Evolutionary conservation across 176 grass and related monocot species (phyloP), one percentile per base, ranked within the genome.

Genomic region (Lolium perenne): DNA sequence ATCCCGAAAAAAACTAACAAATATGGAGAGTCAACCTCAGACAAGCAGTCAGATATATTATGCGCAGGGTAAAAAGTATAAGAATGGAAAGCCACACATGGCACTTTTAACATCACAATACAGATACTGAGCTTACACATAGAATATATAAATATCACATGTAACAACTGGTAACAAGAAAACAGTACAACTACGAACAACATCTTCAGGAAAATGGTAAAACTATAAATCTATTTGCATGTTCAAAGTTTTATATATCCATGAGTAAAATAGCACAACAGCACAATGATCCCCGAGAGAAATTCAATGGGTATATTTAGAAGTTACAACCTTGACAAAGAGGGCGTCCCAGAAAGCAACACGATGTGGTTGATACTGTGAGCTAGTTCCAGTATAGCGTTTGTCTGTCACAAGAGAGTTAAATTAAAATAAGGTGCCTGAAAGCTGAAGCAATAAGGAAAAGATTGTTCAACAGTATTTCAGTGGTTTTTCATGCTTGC

Each of bases 281-380:
- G 53, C 60, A 43, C 40, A 79, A 83, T 12, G 21, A 86, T 54
- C 48, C 41, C 66, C 74, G 62, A 74, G 55, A 80, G 58, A 41
- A 83, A 80, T 59, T 74, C 45, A 78, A 79, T 79, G 38, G 59
- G 80, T 63, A 70, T 86, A 43, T 45, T 91, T 87, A 92, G 38
- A 82, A 45, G 80, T 82, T 71, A 82, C 84, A 95, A 98, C 95
- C 95, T 94, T 92, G 95, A 93, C 81, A 98, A 92, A 83, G 95
- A 95, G 53, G 95, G 95, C 74, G 95, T 98, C 83, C 95, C 95
- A 47, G 95, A 98, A 64, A 98, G 95, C 73, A 98, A 78, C 85
- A 98, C 74, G 41, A 95, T 94, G 65, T 17, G 93, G 41, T 84
- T 79, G 64, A 87, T 85, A 47, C 62, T 82, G 87, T 57, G 35